Evolutionary conservation across 106 monocot species (phyloP).

Genomic region (Xerophyta viscosa): DNA sequence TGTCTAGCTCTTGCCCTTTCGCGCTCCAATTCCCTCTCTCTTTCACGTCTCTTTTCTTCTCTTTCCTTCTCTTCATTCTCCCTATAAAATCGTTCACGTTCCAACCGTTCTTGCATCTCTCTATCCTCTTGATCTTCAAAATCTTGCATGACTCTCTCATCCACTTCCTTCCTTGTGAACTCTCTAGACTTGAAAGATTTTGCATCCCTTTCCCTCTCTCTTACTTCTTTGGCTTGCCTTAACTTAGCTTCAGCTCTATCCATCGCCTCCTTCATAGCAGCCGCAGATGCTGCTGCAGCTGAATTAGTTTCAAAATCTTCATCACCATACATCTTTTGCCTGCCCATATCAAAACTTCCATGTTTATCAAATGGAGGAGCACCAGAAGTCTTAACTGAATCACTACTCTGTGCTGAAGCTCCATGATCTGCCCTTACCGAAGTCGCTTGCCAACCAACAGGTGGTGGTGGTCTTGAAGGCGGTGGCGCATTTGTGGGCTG

Average conservation of each 20-base stretch:
- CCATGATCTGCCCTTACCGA: conserved; percentile 17
- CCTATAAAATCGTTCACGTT: conserved; percentile 36
- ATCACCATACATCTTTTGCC: conserved; percentile 33
- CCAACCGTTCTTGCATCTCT: conserved; percentile 45
- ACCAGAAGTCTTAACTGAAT: conserved; percentile 23
- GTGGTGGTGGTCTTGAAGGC: conserved; percentile 79
- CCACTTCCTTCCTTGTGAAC: conserved; percentile 22
- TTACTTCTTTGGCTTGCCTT: conserved; percentile 80
- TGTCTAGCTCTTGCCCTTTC: conserved; percentile 62
- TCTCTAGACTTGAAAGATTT: conserved; percentile 37
- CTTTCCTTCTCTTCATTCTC: conserved; percentile 73
- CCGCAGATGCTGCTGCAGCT: conserved; percentile 51
- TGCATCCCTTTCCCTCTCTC: conserved; percentile 65
- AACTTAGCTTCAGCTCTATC: conserved; percentile 76
- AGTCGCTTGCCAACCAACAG: conserved; percentile 21
- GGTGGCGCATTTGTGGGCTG: conserved; percentile 73
- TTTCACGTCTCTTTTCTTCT: conserved; percentile 58
- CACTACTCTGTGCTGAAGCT: conserved; percentile 9
- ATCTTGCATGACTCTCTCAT: conserved; percentile 23
- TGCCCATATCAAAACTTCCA: conserved; percentile 70
- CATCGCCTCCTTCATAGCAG: conserved; percentile 78
- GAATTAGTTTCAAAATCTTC: conserved; percentile 59
- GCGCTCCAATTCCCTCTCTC: conserved; percentile 35
- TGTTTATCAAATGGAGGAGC: conserved; percentile 52
- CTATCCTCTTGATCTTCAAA: conserved; percentile 18